phyloP scores from a whole-genome alignment of 1,284 basidiomycete genomes.

The Caloboletus firmus region DNA sequence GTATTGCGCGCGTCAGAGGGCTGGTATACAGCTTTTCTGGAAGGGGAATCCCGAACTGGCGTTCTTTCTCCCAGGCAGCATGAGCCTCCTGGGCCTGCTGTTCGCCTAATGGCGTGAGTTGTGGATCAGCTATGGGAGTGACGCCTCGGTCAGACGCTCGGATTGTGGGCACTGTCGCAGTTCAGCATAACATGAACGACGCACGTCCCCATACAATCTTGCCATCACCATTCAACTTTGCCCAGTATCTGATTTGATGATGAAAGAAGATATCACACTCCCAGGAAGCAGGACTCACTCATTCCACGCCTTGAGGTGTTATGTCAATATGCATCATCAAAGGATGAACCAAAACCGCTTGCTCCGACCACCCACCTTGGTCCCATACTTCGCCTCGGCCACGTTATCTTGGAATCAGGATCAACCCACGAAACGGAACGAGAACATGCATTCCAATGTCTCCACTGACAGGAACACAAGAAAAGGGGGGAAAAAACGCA shows the following conservation, averaged over 20 bases:
- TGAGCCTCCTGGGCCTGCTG: constrained; percentile 61
- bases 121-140: constrained; percentile 62
- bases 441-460: not conserved
- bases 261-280: not conserved
- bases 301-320: constrained; percentile 46
- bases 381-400: constrained; percentile 71
- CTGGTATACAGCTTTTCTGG: constrained; percentile 68
- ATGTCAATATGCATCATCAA: not conserved
- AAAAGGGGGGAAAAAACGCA: constrained; percentile 1
- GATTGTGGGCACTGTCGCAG: not conserved
- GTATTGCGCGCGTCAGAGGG: constrained; percentile 71
- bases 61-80: constrained; percentile 60
- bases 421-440: not conserved
- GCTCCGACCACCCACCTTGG: constrained; percentile 39
- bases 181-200: constrained; percentile 30
- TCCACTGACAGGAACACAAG: too few relatives aligned
- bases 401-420: constrained; percentile 61
- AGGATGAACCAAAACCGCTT: not conserved
- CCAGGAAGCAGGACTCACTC: constrained; percentile 41
- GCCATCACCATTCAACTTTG: constrained; percentile 67
- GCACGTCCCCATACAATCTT: constrained; percentile 77
- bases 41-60: constrained; percentile 51
- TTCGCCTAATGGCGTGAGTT: constrained; percentile 66
- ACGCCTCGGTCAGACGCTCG: not conserved
- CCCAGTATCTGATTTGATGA: constrained; percentile 54